Evolutionary conservation across 208 protist genomes (phyloP), one percentile per base, ranked within the genome.

Genomic region (Vickermania spadyakhi): DNA sequence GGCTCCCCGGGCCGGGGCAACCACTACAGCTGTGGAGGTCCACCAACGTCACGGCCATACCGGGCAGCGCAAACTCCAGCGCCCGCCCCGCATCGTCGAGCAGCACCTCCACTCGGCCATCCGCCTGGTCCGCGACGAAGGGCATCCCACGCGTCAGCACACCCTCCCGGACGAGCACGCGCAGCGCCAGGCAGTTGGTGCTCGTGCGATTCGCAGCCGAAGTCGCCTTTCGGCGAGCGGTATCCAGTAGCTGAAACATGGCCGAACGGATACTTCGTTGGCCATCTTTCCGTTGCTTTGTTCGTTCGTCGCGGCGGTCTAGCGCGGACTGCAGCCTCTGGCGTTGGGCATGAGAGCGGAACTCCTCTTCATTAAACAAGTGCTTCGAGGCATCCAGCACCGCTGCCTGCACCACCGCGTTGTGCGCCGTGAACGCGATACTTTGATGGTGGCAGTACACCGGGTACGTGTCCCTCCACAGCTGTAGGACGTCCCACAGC

Each of bases 311-410:
- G 60, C 78, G 84, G 23, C 67, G 73, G 64, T 92, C 84, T 21
- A 87, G 57, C 2, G 25, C 56, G 5, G 64, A 60, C 62, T 91
- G 84, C 28, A 92, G 60, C 4, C 49, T 49, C 64, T 81, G 82
- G 7, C 75, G 64, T n/a, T 28, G 55, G 0, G 61, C 57, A 36
- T 81, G 87, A 22, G 73, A 55, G n/a, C 84, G 76, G 64, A 91
- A 95, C 5, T 72, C 72, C 49, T 95, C 88, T 60, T 91, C 88
- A 68, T 95, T 78, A 73, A 92, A 95, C 11, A 95, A 67, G 58
- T 95, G 84, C 52, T 95, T 95, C 7, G 88, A 95, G 11, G 88
- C 84, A 62, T 95, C 84, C 4, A 95, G 56, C 23, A 95, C 77
- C 28, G 91, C 73, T 5, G 83, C 88, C 58, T 95, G 88, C 31